Base-by-base conservation (phyloP, 179 eudicot genomes). In the Silene vulgaris region DNA sequence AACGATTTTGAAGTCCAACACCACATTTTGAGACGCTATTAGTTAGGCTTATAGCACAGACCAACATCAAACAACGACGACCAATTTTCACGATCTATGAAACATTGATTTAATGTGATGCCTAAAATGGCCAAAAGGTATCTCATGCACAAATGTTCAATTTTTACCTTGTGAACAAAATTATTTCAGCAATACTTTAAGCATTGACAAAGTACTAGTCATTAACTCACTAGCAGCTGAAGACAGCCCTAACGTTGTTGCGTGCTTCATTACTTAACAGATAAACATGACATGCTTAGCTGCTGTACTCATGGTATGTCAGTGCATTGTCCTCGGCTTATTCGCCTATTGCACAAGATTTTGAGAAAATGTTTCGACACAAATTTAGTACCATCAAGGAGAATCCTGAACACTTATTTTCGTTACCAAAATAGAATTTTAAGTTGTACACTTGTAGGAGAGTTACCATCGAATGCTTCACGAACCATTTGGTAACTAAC, bases 401-500 rank as follows among this genome's bases (percentile, higher is more conserved):
- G 14, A 64, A 45, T n/a, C 29, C 21, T 45, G 43, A 62, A 59
- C 57, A 30, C 14, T 19, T n/a, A 30, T 32, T 17, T 74, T 61
- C n/a, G 8, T 19, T 69, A 9, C 1, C 23, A 20, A 6, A 21
- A n/a, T 32, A 52, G 40, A 80, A 8, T 35, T 40, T 71, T 14
- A 35, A 68, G 71, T 60, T 40, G 40, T 45, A 23, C 11, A 54
- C 65, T 60, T 26, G 40, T 45, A 48, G 5, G 57, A 74, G 67
- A 72, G 12, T 83, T 89, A 93, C 99, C 99, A 79, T 95, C 97
- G 78, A 90, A 93, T 60, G 97, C 97, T 67, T 96, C 99, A 75
- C 97, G 93, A 81, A 96, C 99, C 97, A 96, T 93, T 80, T 93
- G 97, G 78, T 93, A 96, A 89, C 90, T 93, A 76, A 96, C 93